A percentile compares a stretch with the other conserved stretches of the same genome.
These are phyloP conservation scores for Lachnellula occidentalis DNA, from an alignment of 2,329 filamentous ascomycete species.

Conservation along the genomic window DNA sequence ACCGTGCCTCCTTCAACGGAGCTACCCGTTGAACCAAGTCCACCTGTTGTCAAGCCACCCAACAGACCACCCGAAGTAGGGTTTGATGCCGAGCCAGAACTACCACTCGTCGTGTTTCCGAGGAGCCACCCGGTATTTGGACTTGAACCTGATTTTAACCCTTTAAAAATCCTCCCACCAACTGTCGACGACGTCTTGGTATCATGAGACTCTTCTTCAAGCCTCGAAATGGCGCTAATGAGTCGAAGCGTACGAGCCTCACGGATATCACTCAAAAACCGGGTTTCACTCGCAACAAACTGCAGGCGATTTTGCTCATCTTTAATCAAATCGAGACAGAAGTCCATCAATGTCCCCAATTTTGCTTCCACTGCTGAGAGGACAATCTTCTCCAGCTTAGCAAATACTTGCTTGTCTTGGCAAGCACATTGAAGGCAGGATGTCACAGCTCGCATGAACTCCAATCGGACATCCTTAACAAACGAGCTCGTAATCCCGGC, in stretches of 20 bases:
- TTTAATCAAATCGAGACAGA: not conserved
- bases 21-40: too few relatives aligned
- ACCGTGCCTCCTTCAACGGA: too few relatives aligned
- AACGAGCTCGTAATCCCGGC: not conserved
- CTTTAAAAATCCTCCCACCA: not conserved
- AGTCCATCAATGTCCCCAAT: not conserved
- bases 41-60: too few relatives aligned
- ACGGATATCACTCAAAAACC: not conserved
- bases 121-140: too few relatives aligned
- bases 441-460: not conserved
- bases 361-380: not conserved
- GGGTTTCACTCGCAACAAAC: not conserved
- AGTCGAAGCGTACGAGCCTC: not conserved
- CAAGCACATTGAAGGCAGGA: constrained; percentile 1
- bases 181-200: not conserved
- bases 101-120: too few relatives aligned
- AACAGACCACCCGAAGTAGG: too few relatives aligned
- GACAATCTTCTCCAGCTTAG: not conserved
- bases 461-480: not conserved
- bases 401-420: not conserved
- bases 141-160: too few relatives aligned
- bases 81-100: too few relatives aligned
- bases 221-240: not conserved
- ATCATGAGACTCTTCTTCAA: not conserved
- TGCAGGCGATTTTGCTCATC: not conserved